Evolutionary conservation across 2,329 filamentous ascomycete genomes (phyloP).

Genomic region (Leptosphaerulina australis): DNA sequence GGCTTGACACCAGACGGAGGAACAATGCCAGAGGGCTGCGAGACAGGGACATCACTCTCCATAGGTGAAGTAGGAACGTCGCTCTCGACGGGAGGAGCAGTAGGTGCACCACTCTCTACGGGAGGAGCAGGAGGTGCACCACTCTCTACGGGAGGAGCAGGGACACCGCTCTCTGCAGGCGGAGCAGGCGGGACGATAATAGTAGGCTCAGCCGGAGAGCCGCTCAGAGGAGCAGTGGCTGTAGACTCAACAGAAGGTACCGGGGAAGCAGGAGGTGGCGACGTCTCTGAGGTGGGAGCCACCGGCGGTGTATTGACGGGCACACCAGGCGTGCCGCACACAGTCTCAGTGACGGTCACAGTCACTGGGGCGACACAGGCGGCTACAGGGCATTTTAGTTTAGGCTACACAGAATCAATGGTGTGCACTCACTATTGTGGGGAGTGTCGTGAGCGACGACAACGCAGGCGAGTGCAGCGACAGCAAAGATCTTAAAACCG

Average conservation of each 20-base stretch:
- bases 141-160: too few relatives aligned
- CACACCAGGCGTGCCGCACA: constrained; percentile 24
- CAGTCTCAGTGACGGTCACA: constrained; percentile 36
- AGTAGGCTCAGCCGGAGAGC: constrained; percentile 10
- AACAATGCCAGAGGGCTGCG: constrained; percentile 3
- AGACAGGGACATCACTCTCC: constrained; percentile 2
- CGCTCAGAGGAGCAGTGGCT: constrained; percentile 21
- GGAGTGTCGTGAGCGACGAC: constrained; percentile 24
- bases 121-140: constrained; percentile 18
- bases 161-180: constrained; percentile 12
- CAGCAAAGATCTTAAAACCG: constrained; percentile 33
- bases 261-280: constrained; percentile 15
- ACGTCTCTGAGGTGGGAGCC: constrained; percentile 15
- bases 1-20: constrained; percentile 10
- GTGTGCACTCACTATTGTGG: constrained; percentile 20
- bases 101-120: constrained; percentile 11
- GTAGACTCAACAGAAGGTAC: constrained; percentile 23
- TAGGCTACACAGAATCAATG: constrained; percentile 1
- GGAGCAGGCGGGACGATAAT: constrained; percentile 18
- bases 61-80: constrained; percentile 13
- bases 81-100: too few relatives aligned
- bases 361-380: constrained; percentile 29
- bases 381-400: constrained; percentile 20
- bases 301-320: constrained; percentile 20
- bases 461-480: constrained; percentile 27